Base-by-base conservation (phyloP, 2,329 filamentous ascomycete genomes). In the Aureobasidium leucospermi region DNA sequence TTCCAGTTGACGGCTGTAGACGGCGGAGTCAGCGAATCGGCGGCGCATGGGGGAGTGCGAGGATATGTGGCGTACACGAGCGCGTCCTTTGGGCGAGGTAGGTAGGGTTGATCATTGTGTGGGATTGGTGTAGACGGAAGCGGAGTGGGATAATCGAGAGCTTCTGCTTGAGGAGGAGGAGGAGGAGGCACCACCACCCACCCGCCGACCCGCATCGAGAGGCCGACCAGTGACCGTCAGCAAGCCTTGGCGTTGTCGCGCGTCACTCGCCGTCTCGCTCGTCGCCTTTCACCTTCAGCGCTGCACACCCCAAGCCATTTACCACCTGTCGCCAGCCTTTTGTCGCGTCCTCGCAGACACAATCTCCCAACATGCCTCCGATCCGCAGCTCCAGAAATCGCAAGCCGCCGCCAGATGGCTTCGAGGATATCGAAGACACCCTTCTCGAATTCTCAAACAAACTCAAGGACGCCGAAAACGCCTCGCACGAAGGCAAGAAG, bases 401-500 rank as follows among this genome's bases (percentile, higher is more conserved):
- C 70, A 94, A 93, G 78, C 85, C 89, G 56, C 89, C 90, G 47
- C 90, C 90, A 56, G 88, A 89, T 58, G 90, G 90, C 73, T 95
- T 94, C 79, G 85, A 86, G 70, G 90, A 95, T 71, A 90, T 95
- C 73, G 89, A 93, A 73, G 87, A 91, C 71, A 90, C 90, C 67
- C 85, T 94, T 43, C 83, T 94, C 67, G 86, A 92, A 68, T 94
- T 94, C 76, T 79, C 81, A 68, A 93, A 92, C 80, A 91, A 92
- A 79, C 93, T 95, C 89, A 94, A 93, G 75, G 90, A 95, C 71
- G 94, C 94, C 56, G 91, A 96, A 72, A 96, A 95, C 75, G 88
- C 91, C 49, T 87, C 90, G 16, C 83, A 86, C 67, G 76, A 89
- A 77, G 72, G 89, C 77, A 82, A 90, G 82, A 81, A 89, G 84